Conservation (phyloP, 2,329 filamentous ascomycete species). For the Dactylellina leptospora region DNA sequence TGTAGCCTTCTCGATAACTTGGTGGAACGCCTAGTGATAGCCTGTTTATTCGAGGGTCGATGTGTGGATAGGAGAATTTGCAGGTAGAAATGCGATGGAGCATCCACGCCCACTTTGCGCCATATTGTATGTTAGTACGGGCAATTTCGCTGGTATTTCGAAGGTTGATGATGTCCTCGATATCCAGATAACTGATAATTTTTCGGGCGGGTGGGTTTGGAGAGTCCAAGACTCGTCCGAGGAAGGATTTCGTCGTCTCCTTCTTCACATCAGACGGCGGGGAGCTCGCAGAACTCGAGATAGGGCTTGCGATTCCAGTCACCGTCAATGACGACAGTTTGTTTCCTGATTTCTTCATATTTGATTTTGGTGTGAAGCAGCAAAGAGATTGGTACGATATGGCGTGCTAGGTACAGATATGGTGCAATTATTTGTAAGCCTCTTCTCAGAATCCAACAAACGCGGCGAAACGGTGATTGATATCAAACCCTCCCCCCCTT, state of each 20-base stretch:
- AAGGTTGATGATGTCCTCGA: constrained; percentile 48
- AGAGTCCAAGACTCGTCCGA: constrained; percentile 40
- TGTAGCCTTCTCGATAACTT: constrained; percentile 23
- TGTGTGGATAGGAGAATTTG: constrained; percentile 24
- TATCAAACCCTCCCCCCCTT: neutral
- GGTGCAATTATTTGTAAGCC: constrained; percentile 53
- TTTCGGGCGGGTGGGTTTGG: constrained; percentile 36
- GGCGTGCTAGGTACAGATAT: constrained; percentile 51
- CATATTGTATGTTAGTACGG: constrained; percentile 23
- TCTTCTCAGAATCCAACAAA: constrained; percentile 28
- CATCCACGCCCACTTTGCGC: constrained; percentile 46
- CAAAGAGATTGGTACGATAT: constrained; percentile 37
- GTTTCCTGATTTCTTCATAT: constrained; percentile 34
- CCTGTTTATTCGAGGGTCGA: constrained; percentile 14
- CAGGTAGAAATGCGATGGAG: constrained; percentile 33
- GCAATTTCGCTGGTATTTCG: constrained; percentile 32
- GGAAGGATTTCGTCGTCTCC: constrained; percentile 5
- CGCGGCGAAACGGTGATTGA: constrained; percentile 17
- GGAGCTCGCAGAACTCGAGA: constrained; percentile 26
- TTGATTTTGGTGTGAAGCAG: constrained; percentile 18
- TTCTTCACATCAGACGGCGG: constrained; percentile 9
- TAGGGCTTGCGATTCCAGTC: constrained; percentile 35
- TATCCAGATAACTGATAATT: constrained; percentile 43
- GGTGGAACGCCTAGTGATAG: constrained; percentile 25
- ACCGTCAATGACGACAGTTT: constrained; percentile 40